Base-by-base conservation (phyloP, 2,329 filamentous ascomycete genomes). In the Trichoderma semiorbis region DNA sequence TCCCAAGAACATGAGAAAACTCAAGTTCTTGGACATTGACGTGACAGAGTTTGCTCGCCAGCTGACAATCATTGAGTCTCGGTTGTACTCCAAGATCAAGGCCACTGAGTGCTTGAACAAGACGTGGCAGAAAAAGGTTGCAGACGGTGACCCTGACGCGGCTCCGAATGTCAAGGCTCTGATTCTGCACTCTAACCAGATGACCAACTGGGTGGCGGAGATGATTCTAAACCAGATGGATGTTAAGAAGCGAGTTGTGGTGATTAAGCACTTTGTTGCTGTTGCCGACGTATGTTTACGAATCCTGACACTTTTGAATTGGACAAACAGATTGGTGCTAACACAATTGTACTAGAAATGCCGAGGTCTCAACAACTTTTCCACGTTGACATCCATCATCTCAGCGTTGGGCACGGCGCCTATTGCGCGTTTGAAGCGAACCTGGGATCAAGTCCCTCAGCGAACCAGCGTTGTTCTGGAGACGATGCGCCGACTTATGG, bases 201-300 rank as follows among this genome's bases (percentile, higher is more conserved):
- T 99, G 86, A 99, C 96, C 7, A 99, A 98, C 80, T 99, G 96
- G 96, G 96, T 98, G 65, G 96, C 96, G 34, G 95, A 98, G 81
- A 98, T 99, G 96, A 98, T 99, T 76, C 83, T 99, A 74, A 95
- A 92, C 0, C 96, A 99, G 81, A 89, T 91, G 77, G 96, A 99
- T 80, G 93, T 98, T 74, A 97, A 96, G 85, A 97, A 97, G 81
- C 90, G 96, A 76, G 95, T 98, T 30, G 93, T 97, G 39, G 96
- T 99, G 58, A 98, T 99, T 82, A 98, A 98, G 81, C 96, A 98
- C 81, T 99, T 98, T 83, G 94, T 99, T 73, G 90, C 93, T 47
- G 94, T 99, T 73, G 96, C 96, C 74, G 96, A 99, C 84, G 94
- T 97, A 86, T 85, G 91, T 88, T 12, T 43, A 21, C 47, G 47